These are phyloP conservation scores for Clavulina sp. DNA, from an alignment of 768 basidiomycete genomes.

Conservation along the genomic window DNA sequence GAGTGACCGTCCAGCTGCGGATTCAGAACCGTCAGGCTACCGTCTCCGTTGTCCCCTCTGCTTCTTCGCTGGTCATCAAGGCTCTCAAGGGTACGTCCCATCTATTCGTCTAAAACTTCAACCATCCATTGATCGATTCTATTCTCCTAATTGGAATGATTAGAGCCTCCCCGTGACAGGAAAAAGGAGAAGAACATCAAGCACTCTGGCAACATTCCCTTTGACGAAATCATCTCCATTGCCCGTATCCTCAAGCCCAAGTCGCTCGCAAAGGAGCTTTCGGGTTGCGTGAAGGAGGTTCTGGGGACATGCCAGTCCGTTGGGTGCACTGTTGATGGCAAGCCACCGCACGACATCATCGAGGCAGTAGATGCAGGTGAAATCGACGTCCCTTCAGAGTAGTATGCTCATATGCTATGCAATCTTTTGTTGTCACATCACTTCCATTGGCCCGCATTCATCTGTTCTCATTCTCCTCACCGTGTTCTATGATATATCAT, in stretches of 20 bases:
- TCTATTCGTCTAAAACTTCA: neutral
- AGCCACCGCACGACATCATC: slow-evolving; percentile 83
- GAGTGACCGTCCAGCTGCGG: slow-evolving; percentile 95
- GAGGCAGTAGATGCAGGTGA: slow-evolving; percentile 73
- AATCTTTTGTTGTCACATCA: no score
- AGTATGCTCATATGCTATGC: no score
- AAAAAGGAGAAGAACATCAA: slow-evolving; percentile 99
- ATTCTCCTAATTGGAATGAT: slow-evolving; percentile 7
- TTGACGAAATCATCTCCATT: slow-evolving; percentile 89
- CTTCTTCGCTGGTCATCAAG: slow-evolving; percentile 91
- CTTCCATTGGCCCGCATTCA: no score
- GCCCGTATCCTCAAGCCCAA: slow-evolving; percentile 92
- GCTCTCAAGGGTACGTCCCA: slow-evolving; percentile 75
- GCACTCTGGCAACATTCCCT: slow-evolving; percentile 82
- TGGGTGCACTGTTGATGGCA: slow-evolving; percentile 91
- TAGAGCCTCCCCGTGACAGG: slow-evolving; percentile 96
- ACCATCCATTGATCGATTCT: neutral
- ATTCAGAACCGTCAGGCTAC: slow-evolving; percentile 99
- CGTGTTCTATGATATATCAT: neutral
- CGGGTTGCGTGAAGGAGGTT: slow-evolving; percentile 90
- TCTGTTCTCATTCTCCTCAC: neutral
- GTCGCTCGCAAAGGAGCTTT: slow-evolving; percentile 81
- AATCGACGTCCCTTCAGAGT: slow-evolving; percentile 75
- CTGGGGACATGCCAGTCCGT: slow-evolving; percentile 93
- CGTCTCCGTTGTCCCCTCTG: slow-evolving; percentile 91